phyloP scores from a whole-genome alignment of 1,284 basidiomycete genomes.

The Rhodotorula sp. region DNA sequence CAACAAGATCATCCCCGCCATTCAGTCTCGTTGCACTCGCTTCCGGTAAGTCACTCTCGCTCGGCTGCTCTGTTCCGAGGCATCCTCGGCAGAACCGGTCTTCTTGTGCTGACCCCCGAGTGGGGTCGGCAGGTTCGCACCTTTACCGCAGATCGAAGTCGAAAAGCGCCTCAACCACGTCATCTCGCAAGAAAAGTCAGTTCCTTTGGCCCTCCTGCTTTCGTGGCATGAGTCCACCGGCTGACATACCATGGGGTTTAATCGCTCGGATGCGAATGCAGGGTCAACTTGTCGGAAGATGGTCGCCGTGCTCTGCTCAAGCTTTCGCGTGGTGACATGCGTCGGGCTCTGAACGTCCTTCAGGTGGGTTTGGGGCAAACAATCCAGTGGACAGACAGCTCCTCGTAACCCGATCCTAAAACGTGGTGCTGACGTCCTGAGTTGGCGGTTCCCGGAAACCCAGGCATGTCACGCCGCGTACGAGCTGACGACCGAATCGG shows the following conservation, averaged over 20 bases:
- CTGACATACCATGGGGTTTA: too few relatives aligned
- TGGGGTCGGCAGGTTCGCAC: slow-evolving; percentile 65
- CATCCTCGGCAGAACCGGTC: background rate
- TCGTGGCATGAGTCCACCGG: too few relatives aligned
- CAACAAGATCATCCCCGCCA: slow-evolving; percentile 98
- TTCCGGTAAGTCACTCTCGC: slow-evolving; percentile 59
- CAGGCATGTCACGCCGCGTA: slow-evolving; percentile 95
- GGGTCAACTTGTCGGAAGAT: slow-evolving; percentile 80
- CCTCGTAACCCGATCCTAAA: too few relatives aligned
- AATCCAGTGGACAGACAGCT: too few relatives aligned
- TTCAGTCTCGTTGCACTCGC: slow-evolving; percentile 96
- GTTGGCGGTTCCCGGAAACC: background rate
- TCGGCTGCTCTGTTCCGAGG: background rate
- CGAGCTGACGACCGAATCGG: slow-evolving; percentile 79
- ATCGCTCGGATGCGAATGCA: slow-evolving; percentile 48
- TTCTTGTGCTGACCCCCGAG: background rate
- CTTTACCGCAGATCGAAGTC: slow-evolving; percentile 80
- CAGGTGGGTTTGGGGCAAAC: slow-evolving; percentile 55
- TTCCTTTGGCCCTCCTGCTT: too few relatives aligned
- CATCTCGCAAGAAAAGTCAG: slow-evolving; percentile 80
- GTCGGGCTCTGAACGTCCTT: slow-evolving; percentile 89
- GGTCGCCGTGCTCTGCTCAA: slow-evolving; percentile 87
- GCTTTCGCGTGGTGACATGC: slow-evolving; percentile 95
- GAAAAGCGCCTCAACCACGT: slow-evolving; percentile 77
- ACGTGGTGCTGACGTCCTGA: background rate